These are phyloP conservation scores for Teratosphaeria zuluensis DNA, from an alignment of 2,329 filamentous ascomycete genomes.

Conservation along the genomic window DNA sequence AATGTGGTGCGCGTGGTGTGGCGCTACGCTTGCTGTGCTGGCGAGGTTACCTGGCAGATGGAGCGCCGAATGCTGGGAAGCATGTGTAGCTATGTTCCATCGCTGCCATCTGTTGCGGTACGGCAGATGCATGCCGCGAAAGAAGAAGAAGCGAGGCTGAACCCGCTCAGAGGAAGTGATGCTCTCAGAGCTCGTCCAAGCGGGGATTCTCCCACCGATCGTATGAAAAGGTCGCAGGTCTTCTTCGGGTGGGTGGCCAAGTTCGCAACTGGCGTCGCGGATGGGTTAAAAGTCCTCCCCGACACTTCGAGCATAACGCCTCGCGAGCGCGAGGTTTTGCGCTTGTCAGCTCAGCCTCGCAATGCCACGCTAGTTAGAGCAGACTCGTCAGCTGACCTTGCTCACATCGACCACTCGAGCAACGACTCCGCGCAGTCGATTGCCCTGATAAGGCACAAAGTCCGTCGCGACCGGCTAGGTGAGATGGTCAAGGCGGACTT, in stretches of 20 bases:
- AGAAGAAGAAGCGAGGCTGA: neutral
- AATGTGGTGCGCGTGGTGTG: constrained; percentile 25
- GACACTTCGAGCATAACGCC: neutral
- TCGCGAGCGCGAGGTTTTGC: neutral
- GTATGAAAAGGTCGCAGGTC: neutral
- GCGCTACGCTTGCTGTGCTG: constrained; percentile 23
- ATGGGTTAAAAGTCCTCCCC: neutral
- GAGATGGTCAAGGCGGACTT: constrained; percentile 3
- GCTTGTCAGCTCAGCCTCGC: neutral
- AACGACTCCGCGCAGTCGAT: neutral
- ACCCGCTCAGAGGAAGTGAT: neutral
- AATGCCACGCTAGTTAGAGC: neutral
- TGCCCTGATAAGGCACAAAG: neutral
- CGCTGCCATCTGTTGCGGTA: neutral
- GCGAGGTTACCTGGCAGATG: constrained; percentile 9
- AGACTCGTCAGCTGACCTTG: neutral
- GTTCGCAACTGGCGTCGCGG: constrained; percentile 14
- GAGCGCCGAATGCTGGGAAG: constrained; percentile 7
- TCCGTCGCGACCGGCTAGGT: neutral
- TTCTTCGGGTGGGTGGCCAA: constrained; percentile 15
- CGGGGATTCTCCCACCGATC: neutral
- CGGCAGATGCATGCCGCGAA: neutral
- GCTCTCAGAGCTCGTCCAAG: neutral
- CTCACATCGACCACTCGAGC: neutral
- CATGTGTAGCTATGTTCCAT: neutral